phyloP scores from a whole-genome alignment of 345 rosid species.

The Angophora floribunda region DNA sequence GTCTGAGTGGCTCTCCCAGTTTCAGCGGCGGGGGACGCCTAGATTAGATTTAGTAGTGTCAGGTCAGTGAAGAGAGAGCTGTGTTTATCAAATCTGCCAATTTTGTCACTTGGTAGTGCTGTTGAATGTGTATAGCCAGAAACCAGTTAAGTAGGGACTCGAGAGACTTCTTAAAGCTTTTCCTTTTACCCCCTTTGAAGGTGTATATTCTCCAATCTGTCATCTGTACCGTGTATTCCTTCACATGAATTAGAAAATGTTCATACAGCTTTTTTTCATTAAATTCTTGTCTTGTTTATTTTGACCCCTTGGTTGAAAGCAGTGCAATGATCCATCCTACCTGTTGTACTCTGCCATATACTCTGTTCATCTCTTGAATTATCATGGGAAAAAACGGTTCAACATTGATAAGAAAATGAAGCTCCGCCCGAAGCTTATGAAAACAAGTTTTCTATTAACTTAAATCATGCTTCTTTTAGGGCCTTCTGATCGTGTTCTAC shows the following conservation, averaged over 20 bases:
- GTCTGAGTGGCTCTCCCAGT: background rate
- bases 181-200: background rate
- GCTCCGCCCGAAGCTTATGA: background rate
- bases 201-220: background rate
- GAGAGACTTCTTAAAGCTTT: background rate
- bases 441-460: background rate
- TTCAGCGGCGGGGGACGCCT: background rate
- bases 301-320: background rate
- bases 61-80: background rate
- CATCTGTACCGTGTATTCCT: background rate
- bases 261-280: background rate
- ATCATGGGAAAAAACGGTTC: background rate
- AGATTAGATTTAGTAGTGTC: background rate
- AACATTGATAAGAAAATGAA: background rate
- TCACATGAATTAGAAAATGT: background rate
- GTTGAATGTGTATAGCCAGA: background rate
- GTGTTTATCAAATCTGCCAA: constrained; percentile 4
- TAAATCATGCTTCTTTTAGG: background rate
- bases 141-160: background rate
- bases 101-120: constrained; percentile 13
- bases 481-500: background rate
- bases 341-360: background rate
- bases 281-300: background rate
- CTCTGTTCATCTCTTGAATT: background rate
- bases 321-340: background rate